phyloP scores from a whole-genome alignment of 1,284 basidiomycete genomes.

The Ustilago shanxiensis region DNA sequence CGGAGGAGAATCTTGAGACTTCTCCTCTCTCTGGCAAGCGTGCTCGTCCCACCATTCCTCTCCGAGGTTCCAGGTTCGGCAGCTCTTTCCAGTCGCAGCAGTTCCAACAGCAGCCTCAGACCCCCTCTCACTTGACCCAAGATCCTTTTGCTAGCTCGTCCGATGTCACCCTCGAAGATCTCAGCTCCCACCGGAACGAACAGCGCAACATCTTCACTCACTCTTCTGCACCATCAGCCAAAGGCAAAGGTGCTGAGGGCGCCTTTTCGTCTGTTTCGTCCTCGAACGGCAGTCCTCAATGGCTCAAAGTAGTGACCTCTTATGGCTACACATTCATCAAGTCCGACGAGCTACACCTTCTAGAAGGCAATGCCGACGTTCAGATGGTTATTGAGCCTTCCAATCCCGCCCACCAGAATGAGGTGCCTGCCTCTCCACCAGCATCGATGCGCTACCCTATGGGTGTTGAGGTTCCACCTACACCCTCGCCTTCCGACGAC shows the following conservation, averaged over 20 bases:
- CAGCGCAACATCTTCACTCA: conserved; percentile 47
- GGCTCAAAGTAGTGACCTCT: conserved; percentile 53
- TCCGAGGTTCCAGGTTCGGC: conserved; percentile 34
- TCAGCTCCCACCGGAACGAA: conserved; percentile 22
- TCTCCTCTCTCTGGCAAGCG: conserved; percentile 47
- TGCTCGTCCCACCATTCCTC: conserved; percentile 39
- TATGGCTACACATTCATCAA: conserved; percentile 54
- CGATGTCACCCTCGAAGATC: conserved; percentile 45
- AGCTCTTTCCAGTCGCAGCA: conserved; percentile 25
- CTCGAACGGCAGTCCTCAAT: conserved; percentile 35
- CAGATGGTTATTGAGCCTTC: conserved; percentile 49
- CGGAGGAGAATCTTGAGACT: conserved; percentile 33
- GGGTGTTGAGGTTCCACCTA: conserved; percentile 50
- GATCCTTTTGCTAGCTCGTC: conserved; percentile 43
- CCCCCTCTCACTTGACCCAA: conserved; percentile 16
- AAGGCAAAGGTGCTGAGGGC: conserved; percentile 30
- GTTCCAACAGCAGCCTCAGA: conserved; percentile 14
- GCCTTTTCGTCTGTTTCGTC: conserved; percentile 2
- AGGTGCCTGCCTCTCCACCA: conserved; percentile 43
- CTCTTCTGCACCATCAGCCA: conserved; percentile 24
- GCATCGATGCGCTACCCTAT: conserved; percentile 38
- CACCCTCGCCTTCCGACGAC: conserved; percentile 47
- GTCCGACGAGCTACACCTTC: conserved; percentile 43
- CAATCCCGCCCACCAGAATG: conserved; percentile 27
- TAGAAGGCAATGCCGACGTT: conserved; percentile 48